Conservation (phyloP, 2,329 filamentous ascomycete species). For the Ceratocystis diversiconidia region DNA sequence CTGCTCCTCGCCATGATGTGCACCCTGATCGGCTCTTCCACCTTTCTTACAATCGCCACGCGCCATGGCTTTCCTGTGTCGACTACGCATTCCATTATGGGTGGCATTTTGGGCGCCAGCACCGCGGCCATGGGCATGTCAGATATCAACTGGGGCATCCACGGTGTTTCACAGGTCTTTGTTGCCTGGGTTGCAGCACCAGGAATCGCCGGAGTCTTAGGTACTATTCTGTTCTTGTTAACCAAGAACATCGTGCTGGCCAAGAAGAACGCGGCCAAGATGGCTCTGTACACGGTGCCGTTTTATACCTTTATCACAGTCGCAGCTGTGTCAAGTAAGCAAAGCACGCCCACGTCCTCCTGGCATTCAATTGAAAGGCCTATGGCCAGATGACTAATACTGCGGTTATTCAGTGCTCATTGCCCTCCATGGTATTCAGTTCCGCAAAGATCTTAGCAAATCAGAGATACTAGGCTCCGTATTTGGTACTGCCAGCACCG, state of each 20-base stretch:
- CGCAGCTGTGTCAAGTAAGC: constrained; percentile 26
- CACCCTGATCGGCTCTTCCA: constrained; percentile 35
- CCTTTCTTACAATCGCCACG: constrained; percentile 40
- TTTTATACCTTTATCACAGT: constrained; percentile 29
- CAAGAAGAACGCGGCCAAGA: constrained; percentile 22
- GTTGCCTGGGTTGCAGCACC: constrained; percentile 29
- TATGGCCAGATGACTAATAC: constrained; percentile 1
- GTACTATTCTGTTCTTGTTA: constrained; percentile 25
- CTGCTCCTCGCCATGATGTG: constrained; percentile 42
- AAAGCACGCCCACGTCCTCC: too few species aligned
- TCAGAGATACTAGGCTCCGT: constrained; percentile 23
- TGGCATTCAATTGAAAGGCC: too few species aligned
- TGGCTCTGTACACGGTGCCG: constrained; percentile 25
- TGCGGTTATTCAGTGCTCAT: constrained; percentile 34
- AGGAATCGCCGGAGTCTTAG: constrained; percentile 25
- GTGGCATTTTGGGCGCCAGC: constrained; percentile 27
- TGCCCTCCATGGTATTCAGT: constrained; percentile 30
- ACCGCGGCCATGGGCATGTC: constrained; percentile 26
- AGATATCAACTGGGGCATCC: constrained; percentile 28
- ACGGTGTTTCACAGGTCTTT: constrained; percentile 28
- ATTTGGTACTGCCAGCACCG: constrained; percentile 32
- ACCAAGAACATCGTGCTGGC: constrained; percentile 26
- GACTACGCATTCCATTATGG: constrained; percentile 40
- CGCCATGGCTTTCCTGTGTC: constrained; percentile 38
- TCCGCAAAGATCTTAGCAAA: constrained; percentile 20